A percentile compares a stretch with the other conserved stretches of the same genome.
Evolutionary conservation across 805 yeast species (phyloP).

Genomic region (Metschnikowia drakensbergensis): DNA sequence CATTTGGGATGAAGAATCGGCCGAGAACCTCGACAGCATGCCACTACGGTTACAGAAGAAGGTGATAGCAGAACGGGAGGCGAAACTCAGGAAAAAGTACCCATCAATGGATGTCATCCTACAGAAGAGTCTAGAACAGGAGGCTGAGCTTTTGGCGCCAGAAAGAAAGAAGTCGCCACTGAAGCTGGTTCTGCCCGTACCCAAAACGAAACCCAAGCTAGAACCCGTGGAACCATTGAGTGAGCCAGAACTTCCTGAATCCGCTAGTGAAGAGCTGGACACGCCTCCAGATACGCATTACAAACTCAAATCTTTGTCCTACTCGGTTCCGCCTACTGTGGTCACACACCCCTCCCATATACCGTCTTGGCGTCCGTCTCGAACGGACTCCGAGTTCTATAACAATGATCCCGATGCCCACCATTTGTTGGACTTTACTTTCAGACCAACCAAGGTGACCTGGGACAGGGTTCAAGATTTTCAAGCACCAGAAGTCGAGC

Average conservation of each 20-base stretch:
- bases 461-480: conserved; percentile 12
- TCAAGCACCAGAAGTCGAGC: conserved; percentile 27
- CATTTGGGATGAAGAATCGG: conserved; percentile 30
- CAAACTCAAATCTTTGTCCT: conserved; percentile 28
- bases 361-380: conserved; percentile 37
- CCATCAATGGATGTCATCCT: conserved; percentile 35
- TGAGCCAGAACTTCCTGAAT: background rate
- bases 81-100: conserved; percentile 26
- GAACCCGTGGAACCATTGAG: background rate
- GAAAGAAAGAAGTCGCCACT: background rate
- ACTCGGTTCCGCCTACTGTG: conserved; percentile 31
- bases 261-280: conserved; percentile 2
- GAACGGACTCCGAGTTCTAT: conserved; percentile 18
- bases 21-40: conserved; percentile 23
- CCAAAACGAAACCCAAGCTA: background rate
- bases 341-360: conserved; percentile 45
- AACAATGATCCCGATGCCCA: conserved; percentile 16
- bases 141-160: conserved; percentile 11
- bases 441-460: conserved; percentile 7
- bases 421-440: conserved; percentile 22
- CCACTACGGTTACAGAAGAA: conserved; percentile 42
- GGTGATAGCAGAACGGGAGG: conserved; percentile 32
- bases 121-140: conserved; percentile 20
- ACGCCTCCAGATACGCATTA: conserved; percentile 17
- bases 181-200: background rate